These are phyloP conservation scores for Bryoerythrophyllum caledonicum DNA, from an alignment of 225 moss, liverwort and hornwort species.

Conservation along the genomic window DNA sequence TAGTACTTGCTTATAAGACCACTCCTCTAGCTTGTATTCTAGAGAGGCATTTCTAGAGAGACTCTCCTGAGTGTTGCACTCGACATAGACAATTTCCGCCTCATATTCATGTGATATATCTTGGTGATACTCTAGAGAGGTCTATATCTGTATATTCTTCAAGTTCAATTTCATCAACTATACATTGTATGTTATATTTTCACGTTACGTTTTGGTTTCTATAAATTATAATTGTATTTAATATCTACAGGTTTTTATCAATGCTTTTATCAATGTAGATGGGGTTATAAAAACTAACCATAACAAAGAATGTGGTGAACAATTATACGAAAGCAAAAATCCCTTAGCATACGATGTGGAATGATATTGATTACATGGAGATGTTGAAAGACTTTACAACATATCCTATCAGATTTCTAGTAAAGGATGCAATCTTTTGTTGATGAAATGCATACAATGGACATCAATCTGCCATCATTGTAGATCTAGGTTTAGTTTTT, in stretches of 20 bases:
- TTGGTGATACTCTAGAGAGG: too few species aligned
- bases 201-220: neutral
- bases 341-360: conserved; percentile 85
- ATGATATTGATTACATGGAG: conserved; percentile 84
- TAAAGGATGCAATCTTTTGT: conserved; percentile 48
- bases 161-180: too few species aligned
- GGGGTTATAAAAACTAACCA: too few species aligned
- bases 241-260: too few species aligned
- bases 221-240: neutral
- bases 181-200: neutral
- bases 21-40: too few species aligned
- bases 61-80: too few species aligned
- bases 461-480: conserved; percentile 64
- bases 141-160: too few species aligned
- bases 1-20: too few species aligned
- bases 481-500: conserved; percentile 59
- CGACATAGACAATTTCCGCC: too few species aligned
- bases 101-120: too few species aligned
- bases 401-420: conserved; percentile 47
- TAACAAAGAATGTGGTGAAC: conserved; percentile 56
- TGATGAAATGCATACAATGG: conserved; percentile 61
- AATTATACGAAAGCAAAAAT: conserved; percentile 69
- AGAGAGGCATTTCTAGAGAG: too few species aligned
- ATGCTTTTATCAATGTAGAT: too few species aligned
- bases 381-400: conserved; percentile 58